Percentiles rank a stretch among this genome's conserved stretches.
These are phyloP conservation scores for Candida lessepsii DNA, from an alignment of 805 yeast genomes.

Conservation along the genomic window DNA sequence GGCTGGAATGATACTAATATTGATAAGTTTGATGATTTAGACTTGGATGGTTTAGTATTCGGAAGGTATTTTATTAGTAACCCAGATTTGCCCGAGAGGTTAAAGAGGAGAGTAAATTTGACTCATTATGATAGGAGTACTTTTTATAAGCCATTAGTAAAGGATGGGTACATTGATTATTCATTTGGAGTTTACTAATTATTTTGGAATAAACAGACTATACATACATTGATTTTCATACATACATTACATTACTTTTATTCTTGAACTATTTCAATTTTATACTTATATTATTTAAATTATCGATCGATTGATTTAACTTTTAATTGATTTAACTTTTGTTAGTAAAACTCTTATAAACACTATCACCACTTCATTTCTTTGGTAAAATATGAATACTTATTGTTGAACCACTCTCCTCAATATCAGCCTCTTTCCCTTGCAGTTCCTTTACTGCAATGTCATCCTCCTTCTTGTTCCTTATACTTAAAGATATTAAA, in stretches of 20 bases:
- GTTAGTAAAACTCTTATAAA: too few relatives aligned
- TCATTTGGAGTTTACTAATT: background rate
- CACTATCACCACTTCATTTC: background rate
- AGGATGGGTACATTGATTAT: conserved; percentile 11
- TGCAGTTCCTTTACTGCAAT: background rate
- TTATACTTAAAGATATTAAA: conserved; percentile 9
- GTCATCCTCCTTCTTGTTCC: conserved; percentile 4
- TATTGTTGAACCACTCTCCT: background rate
- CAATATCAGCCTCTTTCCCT: background rate
- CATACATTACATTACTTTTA: too few relatives aligned
- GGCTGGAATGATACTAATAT: conserved; percentile 14
- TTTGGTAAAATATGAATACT: conserved; percentile 1
- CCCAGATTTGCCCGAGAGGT: conserved; percentile 9
- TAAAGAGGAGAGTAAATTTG: background rate
- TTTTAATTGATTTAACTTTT: too few relatives aligned
- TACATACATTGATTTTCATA: too few relatives aligned
- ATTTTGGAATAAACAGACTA: too few relatives aligned
- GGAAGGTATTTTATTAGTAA: conserved; percentile 11
- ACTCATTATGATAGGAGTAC: conserved; percentile 9
- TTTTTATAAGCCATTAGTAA: conserved; percentile 10
- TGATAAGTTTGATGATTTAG: background rate
- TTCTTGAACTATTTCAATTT: too few relatives aligned
- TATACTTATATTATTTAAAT: too few relatives aligned
- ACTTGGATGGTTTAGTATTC: conserved; percentile 8
- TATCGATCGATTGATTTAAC: too few relatives aligned